These are phyloP conservation scores for Hymenoscyphus infarciens DNA, from an alignment of 2,329 filamentous ascomycete genomes.

Conservation along the genomic window DNA sequence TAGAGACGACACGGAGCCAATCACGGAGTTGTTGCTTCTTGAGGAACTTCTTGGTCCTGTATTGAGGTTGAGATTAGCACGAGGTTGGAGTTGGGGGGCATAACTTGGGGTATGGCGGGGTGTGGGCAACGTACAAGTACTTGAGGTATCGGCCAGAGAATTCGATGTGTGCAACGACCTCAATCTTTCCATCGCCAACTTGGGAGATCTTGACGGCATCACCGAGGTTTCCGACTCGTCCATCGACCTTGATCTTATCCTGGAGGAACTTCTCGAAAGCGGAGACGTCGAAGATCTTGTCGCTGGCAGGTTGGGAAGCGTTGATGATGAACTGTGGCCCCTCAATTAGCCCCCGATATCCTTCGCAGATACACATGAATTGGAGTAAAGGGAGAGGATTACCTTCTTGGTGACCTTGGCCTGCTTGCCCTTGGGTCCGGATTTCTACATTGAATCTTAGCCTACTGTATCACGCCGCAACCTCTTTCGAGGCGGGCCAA, in stretches of 20 bases:
- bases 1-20: constrained; percentile 98
- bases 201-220: constrained; percentile 88
- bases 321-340: constrained; percentile 89
- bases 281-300: constrained; percentile 99
- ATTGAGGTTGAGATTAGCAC: constrained; percentile 26
- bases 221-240: constrained; percentile 96
- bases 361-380: constrained; percentile 3
- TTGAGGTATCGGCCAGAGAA: constrained; percentile 99
- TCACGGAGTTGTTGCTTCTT: constrained; percentile 99
- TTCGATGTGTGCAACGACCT: constrained; percentile 95
- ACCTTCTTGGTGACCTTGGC: constrained; percentile 62
- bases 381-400: constrained; percentile 14
- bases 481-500: constrained; percentile 58
- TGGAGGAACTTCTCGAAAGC: constrained; percentile 99
- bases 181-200: constrained; percentile 93
- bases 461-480: constrained; percentile 80
- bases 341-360: constrained; percentile 2
- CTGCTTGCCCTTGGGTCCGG: constrained; percentile 60
- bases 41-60: constrained; percentile 99
- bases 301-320: constrained; percentile 93
- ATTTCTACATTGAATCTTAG: constrained; percentile 67
- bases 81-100: not conserved
- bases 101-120: not conserved
- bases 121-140: constrained; percentile 76
- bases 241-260: constrained; percentile 99